These are phyloP conservation scores for Fusarium guadeloupense DNA, from an alignment of 2,329 filamentous ascomycete genomes.

Conservation along the genomic window DNA sequence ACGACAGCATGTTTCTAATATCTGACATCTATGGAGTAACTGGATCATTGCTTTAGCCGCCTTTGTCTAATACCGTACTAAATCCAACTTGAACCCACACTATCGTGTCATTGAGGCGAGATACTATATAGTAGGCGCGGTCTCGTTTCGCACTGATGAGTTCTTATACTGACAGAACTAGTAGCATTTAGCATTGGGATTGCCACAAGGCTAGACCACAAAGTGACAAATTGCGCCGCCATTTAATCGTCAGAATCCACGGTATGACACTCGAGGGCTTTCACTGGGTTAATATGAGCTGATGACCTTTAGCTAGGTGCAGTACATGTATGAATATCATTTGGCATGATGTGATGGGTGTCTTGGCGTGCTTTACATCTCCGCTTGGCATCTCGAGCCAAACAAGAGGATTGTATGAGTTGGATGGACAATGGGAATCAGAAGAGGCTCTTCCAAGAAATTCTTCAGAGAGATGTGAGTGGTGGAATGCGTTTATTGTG, in stretches of 20 bases:
- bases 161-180: neutral
- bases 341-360: neutral
- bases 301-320: too few species aligned
- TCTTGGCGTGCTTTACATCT: too few species aligned
- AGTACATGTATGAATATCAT: too few species aligned
- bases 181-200: neutral
- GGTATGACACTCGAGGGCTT: neutral
- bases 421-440: too few species aligned
- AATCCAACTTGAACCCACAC: neutral
- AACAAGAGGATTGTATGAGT: too few species aligned
- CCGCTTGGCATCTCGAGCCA: too few species aligned
- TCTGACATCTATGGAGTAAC: neutral
- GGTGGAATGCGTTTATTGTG: too few species aligned
- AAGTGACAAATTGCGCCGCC: neutral
- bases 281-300: too few species aligned
- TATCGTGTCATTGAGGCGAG: neutral
- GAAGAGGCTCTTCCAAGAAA: too few species aligned
- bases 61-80: conserved; percentile 2
- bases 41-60: conserved; percentile 8
- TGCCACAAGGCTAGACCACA: conserved; percentile 1
- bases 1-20: conserved; percentile 1
- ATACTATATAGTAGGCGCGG: neutral
- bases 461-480: too few species aligned
- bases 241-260: neutral
- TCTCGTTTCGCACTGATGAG: neutral